Percentiles rank a stretch among this genome's conserved stretches.
Evolutionary conservation across 768 basidiomycete species (phyloP).

Genomic region (Boletus coccyginus): DNA sequence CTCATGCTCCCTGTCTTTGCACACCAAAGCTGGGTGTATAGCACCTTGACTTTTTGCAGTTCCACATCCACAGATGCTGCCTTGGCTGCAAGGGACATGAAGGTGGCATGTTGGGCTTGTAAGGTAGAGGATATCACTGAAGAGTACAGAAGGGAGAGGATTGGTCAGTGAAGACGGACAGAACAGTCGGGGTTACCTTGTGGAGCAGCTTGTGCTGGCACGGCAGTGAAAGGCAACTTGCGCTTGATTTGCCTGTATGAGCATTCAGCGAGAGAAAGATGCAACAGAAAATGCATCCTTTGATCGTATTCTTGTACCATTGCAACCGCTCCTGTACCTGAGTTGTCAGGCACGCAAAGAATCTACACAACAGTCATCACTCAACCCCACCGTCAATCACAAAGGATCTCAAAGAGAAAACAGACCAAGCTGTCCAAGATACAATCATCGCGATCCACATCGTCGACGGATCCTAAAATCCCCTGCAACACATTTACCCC

Average conservation of each 20-base stretch:
- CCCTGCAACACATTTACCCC: too few relatives aligned
- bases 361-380: conserved; percentile 39
- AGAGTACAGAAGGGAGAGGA: background rate
- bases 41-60: conserved; percentile 68
- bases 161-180: background rate
- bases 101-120: conserved; percentile 76
- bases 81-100: conserved; percentile 73
- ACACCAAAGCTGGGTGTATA: conserved; percentile 79
- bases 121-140: conserved; percentile 72
- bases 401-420: too few relatives aligned
- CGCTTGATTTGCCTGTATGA: conserved; percentile 62
- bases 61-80: conserved; percentile 75
- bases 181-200: conserved; percentile 49
- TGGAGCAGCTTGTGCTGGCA: conserved; percentile 65
- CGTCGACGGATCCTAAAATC: too few relatives aligned
- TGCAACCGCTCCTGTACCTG: conserved; percentile 69
- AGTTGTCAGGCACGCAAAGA: conserved; percentile 67
- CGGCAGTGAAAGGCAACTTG: conserved; percentile 65
- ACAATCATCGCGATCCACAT: too few relatives aligned
- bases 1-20: conserved; percentile 79
- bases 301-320: conserved; percentile 81
- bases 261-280: conserved; percentile 14
- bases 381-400: too few relatives aligned
- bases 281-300: conserved; percentile 23
- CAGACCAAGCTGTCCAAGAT: too few relatives aligned